Percentiles rank a stretch among this genome's conserved stretches.
phyloP scores from a whole-genome alignment of 495 filamentous ascomycete species.

The Aspergillus taichungensis region DNA sequence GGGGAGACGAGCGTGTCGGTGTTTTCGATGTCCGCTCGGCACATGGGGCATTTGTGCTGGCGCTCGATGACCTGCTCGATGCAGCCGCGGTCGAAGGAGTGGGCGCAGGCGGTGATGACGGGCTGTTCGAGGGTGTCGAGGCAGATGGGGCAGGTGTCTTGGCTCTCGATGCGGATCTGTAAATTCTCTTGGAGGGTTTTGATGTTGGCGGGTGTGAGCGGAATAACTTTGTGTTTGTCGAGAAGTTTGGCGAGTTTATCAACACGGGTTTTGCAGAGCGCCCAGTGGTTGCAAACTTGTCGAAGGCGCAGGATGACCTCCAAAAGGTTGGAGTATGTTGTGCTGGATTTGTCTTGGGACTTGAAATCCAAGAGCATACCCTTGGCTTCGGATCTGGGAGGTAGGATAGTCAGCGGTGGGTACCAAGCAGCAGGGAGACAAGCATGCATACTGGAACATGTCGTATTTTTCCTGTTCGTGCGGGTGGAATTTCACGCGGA shows the following conservation, averaged over 20 bases:
- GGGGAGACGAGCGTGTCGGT: constrained; percentile 56
- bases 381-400: constrained; percentile 56
- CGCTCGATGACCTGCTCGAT: constrained; percentile 71
- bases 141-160: constrained; percentile 80
- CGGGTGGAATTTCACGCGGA: constrained; percentile 62
- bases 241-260: constrained; percentile 59
- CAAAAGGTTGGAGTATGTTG: constrained; percentile 58
- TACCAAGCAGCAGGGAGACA: neutral
- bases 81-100: constrained; percentile 68
- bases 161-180: constrained; percentile 68
- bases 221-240: constrained; percentile 56
- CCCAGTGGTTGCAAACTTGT: constrained; percentile 86
- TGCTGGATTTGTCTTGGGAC: constrained; percentile 29
- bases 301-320: constrained; percentile 79
- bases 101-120: constrained; percentile 83
- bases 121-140: constrained; percentile 65
- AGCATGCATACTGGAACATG: constrained; percentile 49
- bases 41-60: constrained; percentile 83
- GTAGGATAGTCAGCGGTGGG: constrained; percentile 12
- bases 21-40: constrained; percentile 60
- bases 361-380: constrained; percentile 58
- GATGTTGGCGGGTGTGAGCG: constrained; percentile 64
- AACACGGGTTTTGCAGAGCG: constrained; percentile 64
- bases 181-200: constrained; percentile 68
- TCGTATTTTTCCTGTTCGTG: constrained; percentile 79